Conservation (phyloP, 139 green algal species). For the Mesotaenium endlicherianum region DNA sequence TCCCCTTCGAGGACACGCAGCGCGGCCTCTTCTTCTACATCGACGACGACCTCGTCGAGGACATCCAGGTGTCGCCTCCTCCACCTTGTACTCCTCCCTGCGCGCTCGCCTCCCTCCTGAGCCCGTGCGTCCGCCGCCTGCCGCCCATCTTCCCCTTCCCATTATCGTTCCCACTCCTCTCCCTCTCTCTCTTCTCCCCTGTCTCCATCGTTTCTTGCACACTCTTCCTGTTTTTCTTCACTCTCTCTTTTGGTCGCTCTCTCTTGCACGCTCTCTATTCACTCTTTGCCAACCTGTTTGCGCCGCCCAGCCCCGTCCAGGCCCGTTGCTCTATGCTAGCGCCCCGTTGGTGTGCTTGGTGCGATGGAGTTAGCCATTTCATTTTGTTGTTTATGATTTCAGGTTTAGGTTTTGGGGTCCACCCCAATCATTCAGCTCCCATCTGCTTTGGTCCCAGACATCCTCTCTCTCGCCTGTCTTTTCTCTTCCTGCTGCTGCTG, state of each 20-base stretch:
- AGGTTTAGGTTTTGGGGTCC: too few relatives aligned
- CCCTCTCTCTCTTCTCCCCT: not conserved
- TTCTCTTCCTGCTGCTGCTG: not conserved
- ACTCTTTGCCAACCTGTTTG: too few relatives aligned
- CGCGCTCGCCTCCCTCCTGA: not conserved
- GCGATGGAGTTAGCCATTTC: too few relatives aligned
- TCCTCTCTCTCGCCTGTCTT: not conserved
- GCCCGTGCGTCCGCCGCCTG: not conserved
- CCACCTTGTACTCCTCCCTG: too few relatives aligned
- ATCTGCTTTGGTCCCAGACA: not conserved
- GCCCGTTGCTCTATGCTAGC: too few relatives aligned
- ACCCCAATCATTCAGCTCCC: too few relatives aligned
- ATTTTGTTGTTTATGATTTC: too few relatives aligned
- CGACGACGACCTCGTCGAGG: slow-evolving; percentile 21
- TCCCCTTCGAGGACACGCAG: not conserved
- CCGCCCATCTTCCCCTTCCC: not conserved
- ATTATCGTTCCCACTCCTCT: not conserved
- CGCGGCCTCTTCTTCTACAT: slow-evolving; percentile 32
- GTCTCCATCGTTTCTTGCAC: not conserved
- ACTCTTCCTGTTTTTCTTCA: too few relatives aligned
- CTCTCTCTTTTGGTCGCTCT: too few relatives aligned
- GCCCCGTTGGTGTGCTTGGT: too few relatives aligned
- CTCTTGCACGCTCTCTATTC: too few relatives aligned
- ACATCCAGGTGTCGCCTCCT: not conserved
- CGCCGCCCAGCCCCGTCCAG: too few relatives aligned